These are phyloP conservation scores for Pseudotulostoma volvatum DNA, from an alignment of 495 filamentous ascomycete species.

Conservation along the genomic window DNA sequence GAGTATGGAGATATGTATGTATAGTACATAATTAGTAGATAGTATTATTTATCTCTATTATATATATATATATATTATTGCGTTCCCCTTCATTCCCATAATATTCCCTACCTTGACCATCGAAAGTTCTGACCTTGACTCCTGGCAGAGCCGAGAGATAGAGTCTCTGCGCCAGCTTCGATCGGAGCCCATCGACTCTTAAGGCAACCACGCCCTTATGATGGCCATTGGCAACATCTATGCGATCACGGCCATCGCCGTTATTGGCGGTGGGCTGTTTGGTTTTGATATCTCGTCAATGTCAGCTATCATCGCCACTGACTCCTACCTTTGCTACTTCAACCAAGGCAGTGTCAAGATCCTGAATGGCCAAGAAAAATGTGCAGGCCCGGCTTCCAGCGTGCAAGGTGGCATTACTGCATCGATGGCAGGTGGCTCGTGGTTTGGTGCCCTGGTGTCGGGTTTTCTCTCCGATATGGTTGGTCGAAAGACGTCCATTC, in stretches of 20 bases:
- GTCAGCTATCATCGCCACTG: conserved; percentile 53
- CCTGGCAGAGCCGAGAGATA: background rate
- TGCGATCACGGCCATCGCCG: conserved; percentile 55
- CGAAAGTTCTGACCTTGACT: no score
- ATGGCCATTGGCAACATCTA: conserved; percentile 48
- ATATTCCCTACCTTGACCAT: no score
- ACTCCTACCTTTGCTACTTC: conserved; percentile 49
- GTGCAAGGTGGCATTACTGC: conserved; percentile 47
- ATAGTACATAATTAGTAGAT: no score
- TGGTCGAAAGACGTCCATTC: conserved; percentile 52
- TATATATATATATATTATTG: no score
- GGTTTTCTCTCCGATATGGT: conserved; percentile 49
- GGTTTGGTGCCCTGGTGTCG: conserved; percentile 51
- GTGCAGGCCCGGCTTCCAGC: conserved; percentile 30
- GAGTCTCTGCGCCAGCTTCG: background rate
- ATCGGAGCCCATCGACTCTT: no score
- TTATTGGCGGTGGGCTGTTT: conserved; percentile 66
- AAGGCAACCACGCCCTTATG: no score
- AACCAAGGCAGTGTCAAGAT: conserved; percentile 27
- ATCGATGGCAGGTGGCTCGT: conserved; percentile 61
- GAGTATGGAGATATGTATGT: no score
- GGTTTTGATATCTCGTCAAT: conserved; percentile 75
- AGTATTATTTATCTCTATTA: background rate
- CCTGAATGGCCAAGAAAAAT: conserved; percentile 16
- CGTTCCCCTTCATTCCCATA: no score